Evolutionary conservation across 768 basidiomycete genomes (phyloP).

Genomic region (Rhodotorula diobovata): DNA sequence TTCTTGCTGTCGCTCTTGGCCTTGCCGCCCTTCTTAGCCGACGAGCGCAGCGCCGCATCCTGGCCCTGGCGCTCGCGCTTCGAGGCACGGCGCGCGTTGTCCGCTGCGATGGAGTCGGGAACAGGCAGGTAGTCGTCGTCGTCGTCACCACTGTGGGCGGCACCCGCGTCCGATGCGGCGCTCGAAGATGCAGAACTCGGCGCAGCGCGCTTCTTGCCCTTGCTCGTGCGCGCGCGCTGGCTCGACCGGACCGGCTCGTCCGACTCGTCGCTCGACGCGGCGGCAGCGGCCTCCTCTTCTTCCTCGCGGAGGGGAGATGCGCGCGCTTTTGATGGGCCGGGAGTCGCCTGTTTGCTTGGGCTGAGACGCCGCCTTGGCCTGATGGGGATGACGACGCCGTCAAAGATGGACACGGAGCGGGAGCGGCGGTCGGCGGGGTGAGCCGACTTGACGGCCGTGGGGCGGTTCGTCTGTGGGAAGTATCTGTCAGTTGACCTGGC

Average conservation of each 20-base stretch:
- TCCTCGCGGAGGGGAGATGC: no score
- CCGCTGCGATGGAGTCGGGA: constrained; percentile 1
- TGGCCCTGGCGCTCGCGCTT: background rate
- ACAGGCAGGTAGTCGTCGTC: constrained; percentile 1
- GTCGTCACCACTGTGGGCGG: no score
- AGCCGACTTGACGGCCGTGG: no score
- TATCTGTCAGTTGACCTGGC: background rate
- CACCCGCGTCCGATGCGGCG: background rate
- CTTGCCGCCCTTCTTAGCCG: background rate
- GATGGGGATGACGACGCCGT: background rate
- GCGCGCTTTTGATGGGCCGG: background rate
- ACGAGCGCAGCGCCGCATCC: background rate
- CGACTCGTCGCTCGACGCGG: background rate
- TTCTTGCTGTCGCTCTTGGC: background rate
- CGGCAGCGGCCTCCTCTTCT: background rate
- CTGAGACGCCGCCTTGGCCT: background rate
- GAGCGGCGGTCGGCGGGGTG: background rate
- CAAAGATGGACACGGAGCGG: background rate
- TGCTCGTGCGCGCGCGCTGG: background rate
- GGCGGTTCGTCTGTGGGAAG: background rate
- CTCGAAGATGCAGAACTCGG: background rate
- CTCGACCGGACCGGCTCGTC: background rate
- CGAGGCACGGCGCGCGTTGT: background rate
- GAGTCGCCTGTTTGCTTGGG: no score
- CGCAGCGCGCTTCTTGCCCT: constrained; percentile 11